Evolutionary conservation across 768 basidiomycete genomes (phyloP).

Genomic region (Mycena olivaceomarginata): DNA sequence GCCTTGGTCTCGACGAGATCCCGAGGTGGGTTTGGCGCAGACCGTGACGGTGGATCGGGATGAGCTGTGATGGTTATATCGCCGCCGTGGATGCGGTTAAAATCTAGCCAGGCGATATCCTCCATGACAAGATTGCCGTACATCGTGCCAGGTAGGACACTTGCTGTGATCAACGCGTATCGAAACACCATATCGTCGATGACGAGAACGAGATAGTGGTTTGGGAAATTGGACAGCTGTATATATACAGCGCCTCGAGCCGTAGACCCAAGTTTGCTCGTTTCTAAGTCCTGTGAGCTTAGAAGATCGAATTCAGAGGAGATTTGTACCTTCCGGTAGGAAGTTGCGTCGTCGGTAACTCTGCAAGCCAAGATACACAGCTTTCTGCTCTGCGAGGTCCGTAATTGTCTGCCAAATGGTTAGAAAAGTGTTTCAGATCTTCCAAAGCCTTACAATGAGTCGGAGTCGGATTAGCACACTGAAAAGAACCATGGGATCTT

Average conservation of each 20-base stretch:
- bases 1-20: slow-evolving; percentile 52
- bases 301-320: slow-evolving; percentile 23
- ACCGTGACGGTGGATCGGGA: slow-evolving; percentile 39
- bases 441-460: slow-evolving; percentile 69
- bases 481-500: slow-evolving; percentile 76
- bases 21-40: slow-evolving; percentile 14
- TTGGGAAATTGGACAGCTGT: slow-evolving; percentile 84
- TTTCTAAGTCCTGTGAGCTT: slow-evolving; percentile 64
- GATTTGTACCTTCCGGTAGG: slow-evolving; percentile 71
- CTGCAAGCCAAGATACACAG: slow-evolving; percentile 89
- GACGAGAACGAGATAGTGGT: slow-evolving; percentile 90
- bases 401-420: slow-evolving; percentile 80
- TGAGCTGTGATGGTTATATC: slow-evolving; percentile 50
- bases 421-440: slow-evolving; percentile 12
- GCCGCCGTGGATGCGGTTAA: slow-evolving; percentile 77
- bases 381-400: slow-evolving; percentile 90
- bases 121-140: slow-evolving; percentile 80
- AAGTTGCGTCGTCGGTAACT: slow-evolving; percentile 84
- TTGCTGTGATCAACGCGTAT: slow-evolving; percentile 87
- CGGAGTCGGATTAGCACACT: slow-evolving; percentile 77
- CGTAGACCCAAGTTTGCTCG: slow-evolving; percentile 80
- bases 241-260: slow-evolving; percentile 83
- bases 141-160: slow-evolving; percentile 71
- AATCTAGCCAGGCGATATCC: slow-evolving; percentile 88
- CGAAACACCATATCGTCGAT: slow-evolving; percentile 86